Conservation (phyloP, 2,329 filamentous ascomycete genomes). For the Mariannaea sp. region DNA sequence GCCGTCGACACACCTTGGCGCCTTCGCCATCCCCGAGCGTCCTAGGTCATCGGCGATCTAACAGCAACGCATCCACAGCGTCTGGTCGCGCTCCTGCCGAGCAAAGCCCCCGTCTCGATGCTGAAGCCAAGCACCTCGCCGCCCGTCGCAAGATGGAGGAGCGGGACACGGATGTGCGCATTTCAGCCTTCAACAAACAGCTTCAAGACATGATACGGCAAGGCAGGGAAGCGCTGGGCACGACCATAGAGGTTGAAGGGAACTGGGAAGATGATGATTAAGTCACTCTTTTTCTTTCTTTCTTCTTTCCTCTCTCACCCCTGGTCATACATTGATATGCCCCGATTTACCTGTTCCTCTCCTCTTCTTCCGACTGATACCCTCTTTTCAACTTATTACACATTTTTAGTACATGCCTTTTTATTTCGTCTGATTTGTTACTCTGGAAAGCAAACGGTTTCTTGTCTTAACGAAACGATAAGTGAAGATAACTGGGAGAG, state of each 20-base stretch:
- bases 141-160: conserved; percentile 75
- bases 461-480: background rate
- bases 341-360: conserved; percentile 4
- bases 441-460: conserved; percentile 1
- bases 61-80: conserved; percentile 51
- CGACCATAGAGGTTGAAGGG: conserved; percentile 65
- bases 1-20: conserved; percentile 14
- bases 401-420: conserved; percentile 10
- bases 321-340: background rate
- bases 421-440: background rate
- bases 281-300: no score
- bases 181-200: conserved; percentile 78
- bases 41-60: conserved; percentile 47
- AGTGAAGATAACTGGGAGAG: background rate
- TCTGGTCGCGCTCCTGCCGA: conserved; percentile 40
- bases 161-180: conserved; percentile 75
- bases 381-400: conserved; percentile 14
- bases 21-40: conserved; percentile 25
- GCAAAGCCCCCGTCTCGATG: conserved; percentile 56
- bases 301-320: no score
- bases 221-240: conserved; percentile 83
- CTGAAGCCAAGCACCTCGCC: conserved; percentile 75
- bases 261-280: conserved; percentile 50
- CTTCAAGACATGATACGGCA: conserved; percentile 87
- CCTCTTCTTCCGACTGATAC: conserved; percentile 7